phyloP scores from a whole-genome alignment of 2,329 filamentous ascomycete species.

The Chalara sp. region DNA sequence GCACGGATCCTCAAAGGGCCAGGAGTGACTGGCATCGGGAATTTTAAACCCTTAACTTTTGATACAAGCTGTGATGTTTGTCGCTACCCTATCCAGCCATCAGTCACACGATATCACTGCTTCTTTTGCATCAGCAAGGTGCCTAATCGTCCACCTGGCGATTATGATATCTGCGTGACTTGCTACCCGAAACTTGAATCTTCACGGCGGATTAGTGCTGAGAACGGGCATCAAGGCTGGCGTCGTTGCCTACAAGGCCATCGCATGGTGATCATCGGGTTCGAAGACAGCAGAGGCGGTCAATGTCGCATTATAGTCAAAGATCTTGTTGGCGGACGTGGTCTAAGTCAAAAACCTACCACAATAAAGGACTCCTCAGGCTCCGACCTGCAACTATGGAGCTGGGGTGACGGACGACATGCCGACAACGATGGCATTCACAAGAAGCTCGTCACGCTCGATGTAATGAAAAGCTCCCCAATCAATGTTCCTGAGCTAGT shows the following conservation, averaged over 20 bases:
- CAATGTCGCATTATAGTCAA: constrained; percentile 61
- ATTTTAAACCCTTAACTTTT: constrained; percentile 65
- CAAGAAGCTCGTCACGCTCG: constrained; percentile 42
- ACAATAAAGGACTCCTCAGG: constrained; percentile 22
- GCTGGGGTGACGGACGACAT: constrained; percentile 37
- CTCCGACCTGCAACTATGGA: constrained; percentile 41
- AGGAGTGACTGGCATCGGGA: constrained; percentile 35
- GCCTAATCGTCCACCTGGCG: constrained; percentile 49
- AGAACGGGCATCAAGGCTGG: constrained; percentile 79
- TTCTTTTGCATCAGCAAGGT: constrained; percentile 57
- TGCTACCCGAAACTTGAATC: constrained; percentile 68
- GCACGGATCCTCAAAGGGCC: constrained; percentile 43
- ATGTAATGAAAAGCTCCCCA: constrained; percentile 39
- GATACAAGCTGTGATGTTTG: constrained; percentile 76
- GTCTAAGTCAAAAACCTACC: constrained; percentile 52
- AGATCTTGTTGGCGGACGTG: constrained; percentile 72
- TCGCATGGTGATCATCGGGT: constrained; percentile 76
- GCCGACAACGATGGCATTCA: constrained; percentile 26
- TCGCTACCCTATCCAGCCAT: constrained; percentile 62
- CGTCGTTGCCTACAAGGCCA: constrained; percentile 74
- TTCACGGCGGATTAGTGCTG: constrained; percentile 57
- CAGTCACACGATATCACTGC: constrained; percentile 71
- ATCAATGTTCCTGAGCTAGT: constrained; percentile 17
- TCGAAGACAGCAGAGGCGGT: constrained; percentile 60
- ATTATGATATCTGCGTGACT: constrained; percentile 76